phyloP scores from a whole-genome alignment of 1,284 basidiomycete genomes.

The Heterobasidion occidentale region DNA sequence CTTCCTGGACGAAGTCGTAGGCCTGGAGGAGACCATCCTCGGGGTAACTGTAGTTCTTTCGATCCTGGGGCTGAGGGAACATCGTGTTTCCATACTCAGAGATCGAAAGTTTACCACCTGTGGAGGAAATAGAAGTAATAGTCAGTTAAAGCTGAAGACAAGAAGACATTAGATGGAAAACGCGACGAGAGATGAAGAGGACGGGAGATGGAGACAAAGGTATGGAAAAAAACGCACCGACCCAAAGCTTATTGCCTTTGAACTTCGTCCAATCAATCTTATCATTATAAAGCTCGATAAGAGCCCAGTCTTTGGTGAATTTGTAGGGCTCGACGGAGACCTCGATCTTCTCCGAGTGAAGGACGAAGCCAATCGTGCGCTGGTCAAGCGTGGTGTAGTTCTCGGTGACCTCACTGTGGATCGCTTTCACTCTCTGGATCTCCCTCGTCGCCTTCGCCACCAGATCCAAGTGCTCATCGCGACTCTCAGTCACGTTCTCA shows the following conservation, averaged over 20 bases:
- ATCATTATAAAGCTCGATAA: slow-evolving; percentile 22
- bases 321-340: slow-evolving; percentile 14
- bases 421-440: slow-evolving; percentile 11
- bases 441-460: slow-evolving; percentile 17
- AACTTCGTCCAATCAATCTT: slow-evolving; percentile 21
- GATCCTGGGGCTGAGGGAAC: slow-evolving; percentile 1
- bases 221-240: slow-evolving; percentile 16
- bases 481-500: slow-evolving; percentile 15
- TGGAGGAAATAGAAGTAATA: slow-evolving; percentile 6
- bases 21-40: slow-evolving; percentile 22
- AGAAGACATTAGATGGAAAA: not conserved
- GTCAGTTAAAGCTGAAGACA: slow-evolving; percentile 11
- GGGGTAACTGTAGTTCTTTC: slow-evolving; percentile 12
- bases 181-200: too few species aligned
- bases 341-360: slow-evolving; percentile 22
- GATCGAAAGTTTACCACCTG: not conserved
- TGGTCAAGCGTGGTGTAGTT: slow-evolving; percentile 12
- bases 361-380: slow-evolving; percentile 26
- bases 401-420: slow-evolving; percentile 22
- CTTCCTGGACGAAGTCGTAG: slow-evolving; percentile 12
- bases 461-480: slow-evolving; percentile 16
- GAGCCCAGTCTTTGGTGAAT: slow-evolving; percentile 24
- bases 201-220: too few species aligned
- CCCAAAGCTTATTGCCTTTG: slow-evolving; percentile 26
- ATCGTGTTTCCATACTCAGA: not conserved